A percentile compares a stretch with the other conserved stretches of the same genome.
Conservation (phyloP, 257 asterid species). For the Fraxinus excelsior region DNA sequence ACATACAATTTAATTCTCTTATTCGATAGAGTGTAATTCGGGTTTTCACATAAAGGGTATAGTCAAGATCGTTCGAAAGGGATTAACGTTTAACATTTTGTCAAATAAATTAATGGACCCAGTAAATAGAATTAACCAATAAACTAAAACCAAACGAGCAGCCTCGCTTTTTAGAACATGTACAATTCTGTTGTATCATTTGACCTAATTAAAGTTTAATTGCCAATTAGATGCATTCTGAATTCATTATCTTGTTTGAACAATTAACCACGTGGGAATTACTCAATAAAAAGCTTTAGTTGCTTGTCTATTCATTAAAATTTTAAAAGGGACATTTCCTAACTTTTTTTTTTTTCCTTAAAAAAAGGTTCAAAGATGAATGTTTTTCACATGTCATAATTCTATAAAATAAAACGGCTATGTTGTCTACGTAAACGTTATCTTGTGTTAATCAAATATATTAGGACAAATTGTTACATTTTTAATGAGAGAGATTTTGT, state of each 20-base stretch:
- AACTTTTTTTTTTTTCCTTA: neutral
- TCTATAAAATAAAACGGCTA: neutral
- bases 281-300: neutral
- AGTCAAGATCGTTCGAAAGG: too few relatives aligned
- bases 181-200: too few relatives aligned
- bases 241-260: neutral
- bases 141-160: neutral
- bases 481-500: too few relatives aligned
- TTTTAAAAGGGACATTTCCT: neutral
- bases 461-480: neutral
- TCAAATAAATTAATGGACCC: neutral
- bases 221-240: neutral
- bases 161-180: neutral
- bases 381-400: neutral
- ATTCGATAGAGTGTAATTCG: too few relatives aligned
- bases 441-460: neutral
- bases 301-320: neutral
- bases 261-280: neutral
- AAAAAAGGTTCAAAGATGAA: neutral
- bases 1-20: too few relatives aligned
- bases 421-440: neutral
- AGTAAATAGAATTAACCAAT: neutral
- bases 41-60: too few relatives aligned
- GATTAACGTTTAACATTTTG: too few relatives aligned
- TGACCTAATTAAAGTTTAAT: neutral